Base-by-base conservation (phyloP, 345 rosid species). In the Garcia nutans region DNA sequence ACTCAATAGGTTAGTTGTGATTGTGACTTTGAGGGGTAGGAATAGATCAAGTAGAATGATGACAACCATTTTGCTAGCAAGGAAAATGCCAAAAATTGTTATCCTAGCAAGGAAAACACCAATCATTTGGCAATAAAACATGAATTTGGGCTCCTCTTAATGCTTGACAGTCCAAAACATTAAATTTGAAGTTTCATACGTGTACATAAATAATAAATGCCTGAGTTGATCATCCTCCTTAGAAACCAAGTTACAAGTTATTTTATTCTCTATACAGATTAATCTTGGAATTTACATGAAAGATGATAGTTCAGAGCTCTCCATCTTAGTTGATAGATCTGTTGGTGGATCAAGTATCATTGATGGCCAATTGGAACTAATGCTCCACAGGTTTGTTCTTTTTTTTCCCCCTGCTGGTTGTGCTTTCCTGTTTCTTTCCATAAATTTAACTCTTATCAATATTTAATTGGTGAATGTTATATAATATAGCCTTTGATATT, bases 361-460 rank as follows among this genome's bases (percentile, higher is more conserved):
- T 64, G 91, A 94, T 73, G 98, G 98, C 41, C 91, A 94, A 76
- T 70, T 92, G 20, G 98, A 94, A 84, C 82, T 94, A 76, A 92
- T 92, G 97, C 93, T 94, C 73, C 98, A 94, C 78, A 89, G 97
- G 98, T 92, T 59, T 79, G 3, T 11, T 55, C 28, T 12, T 28
- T 60, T 2, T 31, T 20, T 6, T 1, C 22, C 15, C 3, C 11
- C 37, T 50, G 23, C 23, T 31, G 31, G 73, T 84, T 33, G 65
- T 24, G 70, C n/a, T 49, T 75, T n/a, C 44, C 17, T 67, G 5
- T 56, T 68, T 33, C 19, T 28, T 23, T 22, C 41, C 26, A 22
- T 77, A 22, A 33, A 24, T n/a, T 72, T 6, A 22, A 5, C 49
- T 71, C 19, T 7, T 76, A 6, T 44, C 11, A 56, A 26, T 59